Evolutionary conservation across 495 filamentous ascomycete species (phyloP).

Genomic region (Hyaloscypha variabilis): DNA sequence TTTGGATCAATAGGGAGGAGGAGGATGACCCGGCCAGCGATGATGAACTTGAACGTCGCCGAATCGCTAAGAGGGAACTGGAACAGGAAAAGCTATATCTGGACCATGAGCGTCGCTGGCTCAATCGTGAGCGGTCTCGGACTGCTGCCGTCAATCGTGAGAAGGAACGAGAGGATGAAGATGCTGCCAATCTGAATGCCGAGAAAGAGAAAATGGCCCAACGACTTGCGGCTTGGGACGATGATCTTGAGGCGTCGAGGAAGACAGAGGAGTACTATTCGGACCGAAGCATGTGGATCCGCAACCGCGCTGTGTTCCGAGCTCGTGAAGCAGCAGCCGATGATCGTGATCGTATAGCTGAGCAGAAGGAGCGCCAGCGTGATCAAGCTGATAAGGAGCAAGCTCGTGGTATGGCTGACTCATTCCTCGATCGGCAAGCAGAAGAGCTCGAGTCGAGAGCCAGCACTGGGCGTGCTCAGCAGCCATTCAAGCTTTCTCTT

Average conservation of each 20-base stretch:
- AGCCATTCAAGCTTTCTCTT: conserved; percentile 92
- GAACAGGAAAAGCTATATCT: conserved; percentile 82
- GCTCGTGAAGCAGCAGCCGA: conserved; percentile 73
- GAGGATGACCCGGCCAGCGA: conserved; percentile 91
- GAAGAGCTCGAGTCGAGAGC: conserved; percentile 74
- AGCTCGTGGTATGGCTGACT: conserved; percentile 85
- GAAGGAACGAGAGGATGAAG: conserved; percentile 73
- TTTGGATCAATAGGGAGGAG: conserved; percentile 67
- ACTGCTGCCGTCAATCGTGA: conserved; percentile 85
- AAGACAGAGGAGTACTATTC: conserved; percentile 83
- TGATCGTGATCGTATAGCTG: conserved; percentile 76
- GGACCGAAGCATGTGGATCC: conserved; percentile 81
- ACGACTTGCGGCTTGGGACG: conserved; percentile 80
- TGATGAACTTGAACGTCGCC: conserved; percentile 77
- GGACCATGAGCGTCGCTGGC: conserved; percentile 86
- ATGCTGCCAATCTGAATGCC: conserved; percentile 54
- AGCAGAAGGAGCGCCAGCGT: conserved; percentile 71
- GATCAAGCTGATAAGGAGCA: conserved; percentile 74
- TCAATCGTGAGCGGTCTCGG: conserved; percentile 82
- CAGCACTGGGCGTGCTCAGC: conserved; percentile 50
- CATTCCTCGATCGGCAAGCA: conserved; percentile 88
- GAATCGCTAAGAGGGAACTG: conserved; percentile 67
- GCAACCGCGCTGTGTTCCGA: conserved; percentile 75
- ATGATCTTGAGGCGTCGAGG: conserved; percentile 74
- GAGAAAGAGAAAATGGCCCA: conserved; percentile 73